These are phyloP conservation scores for Aaosphaeria arxii DNA, from an alignment of 2,329 filamentous ascomycete genomes.

Conservation along the genomic window DNA sequence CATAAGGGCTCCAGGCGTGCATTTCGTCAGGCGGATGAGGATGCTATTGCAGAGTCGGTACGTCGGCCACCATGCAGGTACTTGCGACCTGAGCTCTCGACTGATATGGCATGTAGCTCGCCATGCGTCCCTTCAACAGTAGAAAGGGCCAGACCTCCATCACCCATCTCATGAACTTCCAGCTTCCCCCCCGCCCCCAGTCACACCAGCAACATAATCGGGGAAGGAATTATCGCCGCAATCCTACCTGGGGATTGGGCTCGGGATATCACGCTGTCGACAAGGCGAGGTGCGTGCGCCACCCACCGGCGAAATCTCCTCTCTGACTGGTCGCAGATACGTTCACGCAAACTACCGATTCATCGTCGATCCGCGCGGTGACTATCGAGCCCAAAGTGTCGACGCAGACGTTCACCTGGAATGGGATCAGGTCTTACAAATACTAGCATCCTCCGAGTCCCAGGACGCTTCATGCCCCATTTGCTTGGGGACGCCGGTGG, in stretches of 20 bases:
- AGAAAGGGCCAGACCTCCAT: slow-evolving; percentile 95
- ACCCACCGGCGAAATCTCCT: neutral
- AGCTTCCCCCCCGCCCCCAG: slow-evolving; percentile 70
- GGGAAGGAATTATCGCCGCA: slow-evolving; percentile 56
- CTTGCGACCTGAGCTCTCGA: neutral
- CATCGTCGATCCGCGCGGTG: slow-evolving; percentile 78
- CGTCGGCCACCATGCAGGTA: slow-evolving; percentile 28
- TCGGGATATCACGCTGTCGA: slow-evolving; percentile 88
- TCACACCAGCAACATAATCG: slow-evolving; percentile 56
- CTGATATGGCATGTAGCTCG: slow-evolving; percentile 43
- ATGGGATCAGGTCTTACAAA: slow-evolving; percentile 87
- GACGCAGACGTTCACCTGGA: slow-evolving; percentile 89
- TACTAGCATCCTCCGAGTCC: slow-evolving; percentile 85
- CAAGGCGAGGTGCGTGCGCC: slow-evolving; percentile 68
- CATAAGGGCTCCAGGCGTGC: slow-evolving; percentile 74
- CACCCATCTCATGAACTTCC: slow-evolving; percentile 93
- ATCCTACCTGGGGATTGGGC: slow-evolving; percentile 78
- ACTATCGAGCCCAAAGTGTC: slow-evolving; percentile 75
- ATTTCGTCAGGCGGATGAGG: slow-evolving; percentile 74
- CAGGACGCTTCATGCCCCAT: slow-evolving; percentile 91
- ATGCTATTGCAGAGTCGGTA: slow-evolving; percentile 79
- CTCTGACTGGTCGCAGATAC: slow-evolving; percentile 51
- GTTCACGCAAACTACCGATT: slow-evolving; percentile 98
- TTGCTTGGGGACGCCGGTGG: slow-evolving; percentile 87
- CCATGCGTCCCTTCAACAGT: slow-evolving; percentile 62